These are phyloP conservation scores for Coffea canephora DNA, from an alignment of 257 asterid species.

Conservation along the genomic window DNA sequence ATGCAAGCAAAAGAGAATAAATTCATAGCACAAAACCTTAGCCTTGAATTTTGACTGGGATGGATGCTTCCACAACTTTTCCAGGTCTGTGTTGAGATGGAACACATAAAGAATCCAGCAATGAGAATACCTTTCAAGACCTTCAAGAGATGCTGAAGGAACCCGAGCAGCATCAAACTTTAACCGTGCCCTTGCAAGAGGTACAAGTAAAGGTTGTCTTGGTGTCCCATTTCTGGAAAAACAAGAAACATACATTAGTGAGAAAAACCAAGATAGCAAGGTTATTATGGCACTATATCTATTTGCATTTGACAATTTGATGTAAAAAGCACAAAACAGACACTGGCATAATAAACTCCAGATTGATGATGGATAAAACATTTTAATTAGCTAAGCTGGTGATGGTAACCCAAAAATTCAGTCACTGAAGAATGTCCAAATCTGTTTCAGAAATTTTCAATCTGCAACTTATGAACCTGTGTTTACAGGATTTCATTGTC, in stretches of 20 bases:
- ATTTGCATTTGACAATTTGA: background rate
- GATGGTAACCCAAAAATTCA: background rate
- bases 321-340: background rate
- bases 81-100: constrained; percentile 88
- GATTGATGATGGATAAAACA: background rate
- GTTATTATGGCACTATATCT: background rate
- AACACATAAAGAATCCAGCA: constrained; percentile 93
- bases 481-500: background rate
- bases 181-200: constrained; percentile 84
- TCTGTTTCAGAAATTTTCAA: background rate
- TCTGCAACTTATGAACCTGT: background rate
- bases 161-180: constrained; percentile 65
- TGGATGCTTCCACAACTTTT: constrained; percentile 87
- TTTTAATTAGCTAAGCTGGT: background rate
- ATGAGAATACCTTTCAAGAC: constrained; percentile 85
- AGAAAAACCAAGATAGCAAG: background rate
- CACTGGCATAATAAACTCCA: background rate
- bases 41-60: constrained; percentile 84
- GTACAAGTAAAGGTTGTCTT: constrained; percentile 94
- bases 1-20: background rate
- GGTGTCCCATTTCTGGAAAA: constrained; percentile 86
- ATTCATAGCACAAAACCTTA: constrained; percentile 47
- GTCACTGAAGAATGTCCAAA: background rate
- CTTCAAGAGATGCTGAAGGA: constrained; percentile 85
- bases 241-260: background rate